Evolutionary conservation across 2,329 filamentous ascomycete species (phyloP).

Genomic region (Phialophora chinensis): DNA sequence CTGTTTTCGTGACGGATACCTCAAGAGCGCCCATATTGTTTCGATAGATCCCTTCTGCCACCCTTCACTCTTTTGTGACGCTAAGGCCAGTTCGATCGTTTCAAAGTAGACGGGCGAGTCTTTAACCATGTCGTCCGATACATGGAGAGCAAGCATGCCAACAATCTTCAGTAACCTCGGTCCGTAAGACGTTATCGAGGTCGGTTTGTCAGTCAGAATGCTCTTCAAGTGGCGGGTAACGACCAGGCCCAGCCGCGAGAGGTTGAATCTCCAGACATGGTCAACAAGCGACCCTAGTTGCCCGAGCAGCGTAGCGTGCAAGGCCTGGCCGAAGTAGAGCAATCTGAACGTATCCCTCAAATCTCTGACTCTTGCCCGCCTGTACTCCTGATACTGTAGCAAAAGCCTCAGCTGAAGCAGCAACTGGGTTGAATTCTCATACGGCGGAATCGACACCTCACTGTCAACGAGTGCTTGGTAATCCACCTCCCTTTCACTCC

Average conservation of each 20-base stretch:
- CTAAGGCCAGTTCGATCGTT: constrained; percentile 20
- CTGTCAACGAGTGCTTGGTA: constrained; percentile 42
- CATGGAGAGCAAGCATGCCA: constrained; percentile 48
- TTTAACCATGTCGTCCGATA: constrained; percentile 44
- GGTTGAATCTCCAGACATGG: constrained; percentile 16
- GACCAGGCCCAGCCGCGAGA: constrained; percentile 25
- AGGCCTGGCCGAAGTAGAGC: constrained; percentile 51
- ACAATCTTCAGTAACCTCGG: constrained; percentile 28
- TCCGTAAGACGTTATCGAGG: constrained; percentile 18
- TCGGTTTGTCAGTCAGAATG: constrained; percentile 9
- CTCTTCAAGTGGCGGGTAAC: constrained; percentile 30
- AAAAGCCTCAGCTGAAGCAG: constrained; percentile 67
- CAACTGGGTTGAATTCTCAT: constrained; percentile 47
- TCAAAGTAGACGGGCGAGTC: constrained; percentile 28
- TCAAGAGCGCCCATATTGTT: constrained; percentile 26
- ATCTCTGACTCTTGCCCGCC: constrained; percentile 47
- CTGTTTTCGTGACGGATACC: constrained; percentile 14
- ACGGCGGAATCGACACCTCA: constrained; percentile 41
- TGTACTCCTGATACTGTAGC: constrained; percentile 61
- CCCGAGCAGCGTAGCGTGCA: constrained; percentile 36
- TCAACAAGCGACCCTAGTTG: constrained; percentile 1
- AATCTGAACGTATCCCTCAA: constrained; percentile 49
- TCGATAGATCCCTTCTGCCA: constrained; percentile 20
- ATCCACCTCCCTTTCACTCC: constrained; percentile 5
- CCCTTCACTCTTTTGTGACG: constrained; percentile 7